Conservation (phyloP, 2,329 filamentous ascomycete genomes). For the Nothophaeocryptopus gaeumannii region DNA sequence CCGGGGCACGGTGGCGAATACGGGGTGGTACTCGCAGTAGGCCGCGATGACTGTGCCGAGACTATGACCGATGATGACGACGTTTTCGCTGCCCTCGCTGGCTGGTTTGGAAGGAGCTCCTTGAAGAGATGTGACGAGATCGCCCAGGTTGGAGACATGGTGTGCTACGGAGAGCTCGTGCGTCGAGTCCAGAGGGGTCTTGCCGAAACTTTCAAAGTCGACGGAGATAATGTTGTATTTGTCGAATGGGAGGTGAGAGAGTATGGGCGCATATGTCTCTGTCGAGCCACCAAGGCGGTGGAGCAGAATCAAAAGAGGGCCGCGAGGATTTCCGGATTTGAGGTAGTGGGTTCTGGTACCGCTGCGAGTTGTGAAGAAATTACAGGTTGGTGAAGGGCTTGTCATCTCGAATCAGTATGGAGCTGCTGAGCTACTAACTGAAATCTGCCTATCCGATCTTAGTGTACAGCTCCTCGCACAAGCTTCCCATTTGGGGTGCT, state of each 20-base stretch:
- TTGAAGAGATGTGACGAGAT: conserved; percentile 14
- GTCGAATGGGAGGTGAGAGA: conserved; percentile 5
- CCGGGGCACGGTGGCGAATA: too few relatives aligned
- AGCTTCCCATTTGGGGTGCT: not conserved
- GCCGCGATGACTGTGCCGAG: conserved; percentile 13
- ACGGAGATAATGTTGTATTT: conserved; percentile 8
- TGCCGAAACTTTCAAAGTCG: conserved; percentile 16
- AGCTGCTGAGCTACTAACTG: too few relatives aligned
- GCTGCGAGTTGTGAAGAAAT: conserved; percentile 1
- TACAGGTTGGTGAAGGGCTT: not conserved
- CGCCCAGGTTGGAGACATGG: conserved; percentile 17
- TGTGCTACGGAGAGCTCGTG: conserved; percentile 4
- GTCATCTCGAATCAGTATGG: not conserved
- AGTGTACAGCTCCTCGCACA: too few relatives aligned
- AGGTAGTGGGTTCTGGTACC: conserved; percentile 7
- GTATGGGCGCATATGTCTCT: conserved; percentile 9
- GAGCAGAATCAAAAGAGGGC: conserved; percentile 6
- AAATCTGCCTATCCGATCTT: too few relatives aligned
- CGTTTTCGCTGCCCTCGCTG: not conserved
- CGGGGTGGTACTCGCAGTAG: too few relatives aligned
- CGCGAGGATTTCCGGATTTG: conserved; percentile 1
- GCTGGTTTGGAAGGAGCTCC: not conserved
- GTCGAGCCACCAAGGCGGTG: conserved; percentile 13
- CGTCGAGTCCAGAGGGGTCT: not conserved
- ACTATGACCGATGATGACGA: conserved; percentile 16